Base-by-base conservation (phyloP, 2,329 filamentous ascomycete species). In the Beauveria sp. region DNA sequence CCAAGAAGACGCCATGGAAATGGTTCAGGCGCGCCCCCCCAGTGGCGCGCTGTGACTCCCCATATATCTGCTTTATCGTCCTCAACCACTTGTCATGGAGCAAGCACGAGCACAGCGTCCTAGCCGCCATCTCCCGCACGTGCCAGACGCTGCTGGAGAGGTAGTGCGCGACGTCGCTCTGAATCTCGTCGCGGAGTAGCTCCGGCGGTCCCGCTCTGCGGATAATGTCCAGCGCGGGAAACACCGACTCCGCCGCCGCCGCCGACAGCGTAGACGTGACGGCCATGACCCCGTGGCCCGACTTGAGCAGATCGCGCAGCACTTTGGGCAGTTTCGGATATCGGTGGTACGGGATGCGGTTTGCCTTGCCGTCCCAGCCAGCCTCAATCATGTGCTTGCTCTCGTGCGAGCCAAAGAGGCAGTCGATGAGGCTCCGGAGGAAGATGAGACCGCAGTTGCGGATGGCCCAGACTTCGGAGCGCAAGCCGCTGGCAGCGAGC, bases 371-470 rank as follows among this genome's bases (percentile, higher is more conserved):
- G 63, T 87, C 83, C 84, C 85, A 86, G 2, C 85, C 84, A 55
- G 76, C 81, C 71, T 81, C 87, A 68, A 81, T 86, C 53, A 74
- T 77, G 4, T 75, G 67, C 70, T 87, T 92, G 77, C 78, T 91
- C 73, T 91, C 88, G 60, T 85, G 87, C 0, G 87, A 90, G 18
- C 90, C 90, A 30, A 95, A 85, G 1, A 96, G 77, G 64, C 84
- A 83, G 70, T 95, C 90, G 58, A 96, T 89, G 5, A 97, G 79
- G 64, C 91, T 91, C 60, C 93, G 86, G 65, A 98, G 86, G 7
- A 99, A 84, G 75, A 98, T 89, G 40, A 98, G 76, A 2, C 92
- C 92, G 66, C 92, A 97, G 72, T 99, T 99, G 1, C 93, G 87
- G 61, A 99, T 92, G 0, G 93, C 91, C 95, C 95, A 99, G 24